These are phyloP conservation scores for Dendrobium catenatum DNA, from an alignment of 106 monocot species.

Conservation along the genomic window DNA sequence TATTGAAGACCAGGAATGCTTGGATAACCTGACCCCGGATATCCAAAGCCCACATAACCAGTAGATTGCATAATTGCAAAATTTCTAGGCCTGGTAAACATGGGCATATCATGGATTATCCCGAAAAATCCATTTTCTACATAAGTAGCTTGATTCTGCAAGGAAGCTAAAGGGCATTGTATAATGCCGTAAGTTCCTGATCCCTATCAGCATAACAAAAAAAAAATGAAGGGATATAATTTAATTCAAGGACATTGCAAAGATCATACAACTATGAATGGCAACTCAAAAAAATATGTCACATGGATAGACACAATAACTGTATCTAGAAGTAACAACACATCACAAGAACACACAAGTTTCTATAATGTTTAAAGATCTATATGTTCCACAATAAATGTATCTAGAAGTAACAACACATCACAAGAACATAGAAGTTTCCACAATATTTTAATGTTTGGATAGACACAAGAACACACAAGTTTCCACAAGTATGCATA, in stretches of 20 bases:
- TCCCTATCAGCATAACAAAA: slow-evolving; percentile 22
- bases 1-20: slow-evolving; percentile 62
- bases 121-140: slow-evolving; percentile 54
- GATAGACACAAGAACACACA: too few relatives aligned
- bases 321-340: too few relatives aligned
- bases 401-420: too few relatives aligned
- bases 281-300: too few relatives aligned
- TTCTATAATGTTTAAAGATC: too few relatives aligned
- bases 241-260: neutral
- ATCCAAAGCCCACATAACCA: slow-evolving; percentile 53
- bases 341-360: too few relatives aligned
- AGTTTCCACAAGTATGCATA: too few relatives aligned
- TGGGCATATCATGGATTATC: slow-evolving; percentile 35
- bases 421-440: too few relatives aligned
- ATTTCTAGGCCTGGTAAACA: slow-evolving; percentile 35
- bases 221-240: neutral
- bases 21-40: slow-evolving; percentile 19
- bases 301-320: too few relatives aligned
- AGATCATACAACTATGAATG: neutral
- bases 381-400: too few relatives aligned
- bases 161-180: slow-evolving; percentile 71
- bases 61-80: slow-evolving; percentile 51
- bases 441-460: too few relatives aligned
- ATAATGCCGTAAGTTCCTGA: slow-evolving; percentile 76
- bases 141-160: slow-evolving; percentile 77